Evolutionary conservation across 345 rosid species (phyloP).

Genomic region (Iberis pinnata): DNA sequence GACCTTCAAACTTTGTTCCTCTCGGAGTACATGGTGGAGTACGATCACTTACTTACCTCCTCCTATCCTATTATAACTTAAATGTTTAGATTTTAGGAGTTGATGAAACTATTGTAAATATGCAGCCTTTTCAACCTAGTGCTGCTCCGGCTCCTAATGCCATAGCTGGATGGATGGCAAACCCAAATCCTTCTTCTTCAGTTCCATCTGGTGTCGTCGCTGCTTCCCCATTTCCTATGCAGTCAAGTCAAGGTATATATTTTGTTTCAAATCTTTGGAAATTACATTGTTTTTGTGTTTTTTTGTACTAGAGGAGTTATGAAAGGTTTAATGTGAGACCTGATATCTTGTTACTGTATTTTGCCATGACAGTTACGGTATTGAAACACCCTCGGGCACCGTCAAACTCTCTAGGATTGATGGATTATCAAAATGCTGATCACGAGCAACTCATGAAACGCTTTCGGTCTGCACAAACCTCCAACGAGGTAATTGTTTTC

Average conservation of each 20-base stretch:
- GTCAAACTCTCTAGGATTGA: slow-evolving; percentile 52
- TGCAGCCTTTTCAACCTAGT: slow-evolving; percentile 73
- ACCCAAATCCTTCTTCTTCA: slow-evolving; percentile 68
- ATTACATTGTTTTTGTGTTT: neutral
- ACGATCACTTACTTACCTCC: slow-evolving; percentile 28
- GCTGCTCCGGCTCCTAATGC: slow-evolving; percentile 55
- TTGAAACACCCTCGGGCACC: slow-evolving; percentile 73
- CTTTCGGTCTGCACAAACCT: slow-evolving; percentile 62
- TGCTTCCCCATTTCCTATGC: slow-evolving; percentile 69
- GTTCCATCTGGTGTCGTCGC: slow-evolving; percentile 67
- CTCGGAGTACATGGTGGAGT: slow-evolving; percentile 74
- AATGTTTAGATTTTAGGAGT: neutral
- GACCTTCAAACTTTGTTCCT: slow-evolving; percentile 66
- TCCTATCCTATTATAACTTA: neutral
- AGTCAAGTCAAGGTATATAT: slow-evolving; percentile 28
- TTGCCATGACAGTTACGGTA: slow-evolving; percentile 37
- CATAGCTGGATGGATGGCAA: slow-evolving; percentile 79
- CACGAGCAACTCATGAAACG: slow-evolving; percentile 85
- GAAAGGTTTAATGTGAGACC: slow-evolving; percentile 3
- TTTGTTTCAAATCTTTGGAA: slow-evolving; percentile 2
- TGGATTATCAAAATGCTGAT: slow-evolving; percentile 78
- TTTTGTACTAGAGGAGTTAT: neutral
- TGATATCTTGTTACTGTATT: slow-evolving; percentile 10
- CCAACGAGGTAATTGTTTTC: slow-evolving; percentile 34
- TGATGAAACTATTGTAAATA: slow-evolving; percentile 13